Percentiles rank a stretch among this genome's conserved stretches.
Evolutionary conservation across 805 yeast genomes (phyloP).

Genomic region (Debaryomyces prosopidis): DNA sequence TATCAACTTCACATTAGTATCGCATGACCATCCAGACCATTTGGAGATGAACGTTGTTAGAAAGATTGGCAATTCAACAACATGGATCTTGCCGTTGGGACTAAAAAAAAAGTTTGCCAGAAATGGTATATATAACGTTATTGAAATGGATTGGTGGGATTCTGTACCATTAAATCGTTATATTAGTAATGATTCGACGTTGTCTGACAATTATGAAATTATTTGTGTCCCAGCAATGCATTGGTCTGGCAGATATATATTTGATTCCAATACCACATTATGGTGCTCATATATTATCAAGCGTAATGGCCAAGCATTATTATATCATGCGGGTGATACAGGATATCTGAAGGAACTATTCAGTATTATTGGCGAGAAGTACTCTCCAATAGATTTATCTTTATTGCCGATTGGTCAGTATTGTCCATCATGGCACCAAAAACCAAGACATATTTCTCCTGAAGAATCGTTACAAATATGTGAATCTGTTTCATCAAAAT

Average conservation of each 20-base stretch:
- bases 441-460: constrained; percentile 85
- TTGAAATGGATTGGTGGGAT: constrained; percentile 96
- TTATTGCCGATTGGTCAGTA: constrained; percentile 94
- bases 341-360: constrained; percentile 83
- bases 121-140: constrained; percentile 58
- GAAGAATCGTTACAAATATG: constrained; percentile 70
- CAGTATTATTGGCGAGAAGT: constrained; percentile 58
- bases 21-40: constrained; percentile 97
- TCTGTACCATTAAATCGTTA: constrained; percentile 35
- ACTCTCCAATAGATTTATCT: constrained; percentile 60
- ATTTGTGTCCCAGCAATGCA: constrained; percentile 95
- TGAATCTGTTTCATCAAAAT: constrained; percentile 57
- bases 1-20: constrained; percentile 68
- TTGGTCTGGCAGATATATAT: constrained; percentile 87
- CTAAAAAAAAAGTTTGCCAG: constrained; percentile 58
- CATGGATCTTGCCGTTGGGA: constrained; percentile 90
- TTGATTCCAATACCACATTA: constrained; percentile 76
- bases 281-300: constrained; percentile 88
- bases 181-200: constrained; percentile 31
- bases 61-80: constrained; percentile 52
- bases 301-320: constrained; percentile 64
- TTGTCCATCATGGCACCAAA: constrained; percentile 92
- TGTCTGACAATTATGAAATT: constrained; percentile 62
- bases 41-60: constrained; percentile 64
- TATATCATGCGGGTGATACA: constrained; percentile 94